These are phyloP conservation scores for Streptanthus diversifolius DNA, from an alignment of 345 rosid species.

Conservation along the genomic window DNA sequence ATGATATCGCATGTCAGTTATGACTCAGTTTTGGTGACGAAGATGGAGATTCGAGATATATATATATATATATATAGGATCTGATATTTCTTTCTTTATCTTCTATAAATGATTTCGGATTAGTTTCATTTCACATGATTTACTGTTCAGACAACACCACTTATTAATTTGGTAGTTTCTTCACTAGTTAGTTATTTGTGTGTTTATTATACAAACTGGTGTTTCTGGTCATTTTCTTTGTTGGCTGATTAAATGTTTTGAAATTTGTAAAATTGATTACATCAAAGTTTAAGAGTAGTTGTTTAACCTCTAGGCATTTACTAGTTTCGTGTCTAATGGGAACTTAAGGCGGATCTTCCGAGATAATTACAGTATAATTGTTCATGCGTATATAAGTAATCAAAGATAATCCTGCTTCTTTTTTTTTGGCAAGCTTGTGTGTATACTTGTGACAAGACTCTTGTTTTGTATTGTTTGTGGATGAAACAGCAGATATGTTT, in stretches of 20 bases:
- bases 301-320: background rate
- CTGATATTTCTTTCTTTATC: background rate
- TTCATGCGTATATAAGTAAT: background rate
- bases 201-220: background rate
- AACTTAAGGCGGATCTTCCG: background rate
- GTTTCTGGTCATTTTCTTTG: background rate
- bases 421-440: too few species aligned
- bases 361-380: background rate
- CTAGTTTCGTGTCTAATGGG: background rate
- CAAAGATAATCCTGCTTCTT: too few species aligned
- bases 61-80: background rate
- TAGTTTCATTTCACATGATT: background rate
- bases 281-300: background rate
- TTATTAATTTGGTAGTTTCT: background rate
- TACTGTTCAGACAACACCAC: background rate
- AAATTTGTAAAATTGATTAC: background rate
- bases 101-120: background rate
- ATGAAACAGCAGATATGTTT: background rate
- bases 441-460: too few species aligned
- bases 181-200: background rate
- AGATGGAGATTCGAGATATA: background rate
- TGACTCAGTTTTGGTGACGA: background rate
- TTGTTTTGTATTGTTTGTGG: background rate
- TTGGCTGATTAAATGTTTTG: background rate
- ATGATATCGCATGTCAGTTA: background rate